Percentiles rank a stretch among this genome's conserved stretches.
Evolutionary conservation across 805 yeast genomes (phyloP).

Genomic region (Yamadazyma tumulicola): DNA sequence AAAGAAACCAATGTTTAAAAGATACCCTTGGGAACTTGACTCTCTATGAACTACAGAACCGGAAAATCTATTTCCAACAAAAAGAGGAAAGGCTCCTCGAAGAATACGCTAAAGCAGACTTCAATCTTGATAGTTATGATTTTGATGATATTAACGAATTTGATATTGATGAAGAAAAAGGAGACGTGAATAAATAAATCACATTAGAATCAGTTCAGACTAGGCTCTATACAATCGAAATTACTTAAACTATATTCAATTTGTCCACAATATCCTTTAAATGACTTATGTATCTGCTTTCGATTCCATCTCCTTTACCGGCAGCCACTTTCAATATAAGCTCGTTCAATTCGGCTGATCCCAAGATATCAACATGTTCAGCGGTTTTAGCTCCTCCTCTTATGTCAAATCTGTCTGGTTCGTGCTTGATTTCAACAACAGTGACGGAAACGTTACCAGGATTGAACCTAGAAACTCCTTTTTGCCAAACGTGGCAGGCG

Average conservation of each 20-base stretch:
- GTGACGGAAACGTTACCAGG: slow-evolving; percentile 75
- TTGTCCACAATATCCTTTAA: slow-evolving; percentile 58
- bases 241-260: slow-evolving; percentile 52
- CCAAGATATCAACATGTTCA: slow-evolving; percentile 95
- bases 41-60: slow-evolving; percentile 6
- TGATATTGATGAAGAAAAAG: too few species aligned
- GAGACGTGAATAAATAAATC: too few species aligned
- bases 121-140: background rate
- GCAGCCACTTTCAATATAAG: slow-evolving; percentile 75
- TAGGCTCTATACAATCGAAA: too few species aligned
- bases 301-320: slow-evolving; percentile 70
- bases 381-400: slow-evolving; percentile 98
- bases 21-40: slow-evolving; percentile 3
- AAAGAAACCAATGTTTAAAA: slow-evolving; percentile 3
- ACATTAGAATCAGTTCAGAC: too few species aligned
- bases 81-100: background rate
- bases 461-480: slow-evolving; percentile 60
- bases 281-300: slow-evolving; percentile 55
- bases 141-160: slow-evolving; percentile 1
- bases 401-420: slow-evolving; percentile 90
- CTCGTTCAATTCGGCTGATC: slow-evolving; percentile 90
- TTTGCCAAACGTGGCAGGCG: slow-evolving; percentile 90
- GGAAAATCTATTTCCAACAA: background rate
- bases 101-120: slow-evolving; percentile 1
- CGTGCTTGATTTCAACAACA: slow-evolving; percentile 86